phyloP scores from a whole-genome alignment of 2,329 filamentous ascomycete species.

The Sclerotinia glacialis region DNA sequence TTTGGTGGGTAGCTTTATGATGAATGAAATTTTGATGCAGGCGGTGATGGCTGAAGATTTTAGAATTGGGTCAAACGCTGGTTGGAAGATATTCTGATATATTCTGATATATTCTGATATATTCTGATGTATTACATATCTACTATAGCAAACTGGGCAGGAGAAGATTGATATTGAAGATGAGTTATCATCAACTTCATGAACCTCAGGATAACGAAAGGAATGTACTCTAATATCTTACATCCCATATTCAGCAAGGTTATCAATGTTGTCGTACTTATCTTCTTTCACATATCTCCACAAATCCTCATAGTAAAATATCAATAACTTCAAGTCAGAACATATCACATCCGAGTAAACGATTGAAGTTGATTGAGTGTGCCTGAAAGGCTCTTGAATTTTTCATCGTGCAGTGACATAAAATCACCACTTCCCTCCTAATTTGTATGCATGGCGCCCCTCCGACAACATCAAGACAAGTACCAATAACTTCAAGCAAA shows the following conservation, averaged over 20 bases:
- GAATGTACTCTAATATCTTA: too few relatives aligned
- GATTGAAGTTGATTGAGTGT: neutral
- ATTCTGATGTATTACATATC: too few relatives aligned
- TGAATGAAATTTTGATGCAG: neutral
- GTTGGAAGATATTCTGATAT: neutral
- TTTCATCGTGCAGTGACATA: neutral
- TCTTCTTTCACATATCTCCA: neutral
- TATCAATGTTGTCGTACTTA: neutral
- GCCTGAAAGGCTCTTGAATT: neutral
- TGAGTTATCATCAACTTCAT: too few relatives aligned
- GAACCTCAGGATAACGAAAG: too few relatives aligned
- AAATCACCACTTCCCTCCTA: neutral
- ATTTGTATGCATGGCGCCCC: constrained; percentile 52
- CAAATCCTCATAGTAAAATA: neutral
- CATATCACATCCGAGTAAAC: neutral
- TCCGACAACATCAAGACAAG: neutral
- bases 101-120: neutral
- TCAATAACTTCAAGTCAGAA: neutral
- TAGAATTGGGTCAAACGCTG: neutral
- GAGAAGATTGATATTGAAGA: too few relatives aligned
- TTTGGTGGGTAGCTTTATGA: neutral
- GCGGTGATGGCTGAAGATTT: neutral
- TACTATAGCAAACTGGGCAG: neutral
- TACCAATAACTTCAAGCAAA: neutral
- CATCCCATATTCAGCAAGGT: neutral